A percentile compares a stretch with the other conserved stretches of the same genome.
These are phyloP conservation scores for Pisolithus thermaeus DNA, from an alignment of 1,284 basidiomycete species.

Conservation along the genomic window DNA sequence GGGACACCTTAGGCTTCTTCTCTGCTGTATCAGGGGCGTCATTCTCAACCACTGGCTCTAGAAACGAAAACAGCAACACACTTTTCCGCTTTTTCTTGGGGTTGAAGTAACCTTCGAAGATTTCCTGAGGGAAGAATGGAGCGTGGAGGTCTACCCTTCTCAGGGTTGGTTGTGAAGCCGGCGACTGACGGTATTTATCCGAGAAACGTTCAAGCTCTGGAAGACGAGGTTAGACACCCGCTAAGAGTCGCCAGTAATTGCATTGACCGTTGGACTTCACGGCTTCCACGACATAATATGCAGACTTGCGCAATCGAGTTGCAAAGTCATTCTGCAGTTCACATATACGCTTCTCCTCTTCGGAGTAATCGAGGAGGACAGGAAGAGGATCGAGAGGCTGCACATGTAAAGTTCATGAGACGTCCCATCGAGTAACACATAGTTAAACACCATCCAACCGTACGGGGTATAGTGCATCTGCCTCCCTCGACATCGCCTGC, in stretches of 20 bases:
- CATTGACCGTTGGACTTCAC: slow-evolving; percentile 56
- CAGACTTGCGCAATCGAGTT: slow-evolving; percentile 54
- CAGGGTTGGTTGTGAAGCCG: slow-evolving; percentile 53
- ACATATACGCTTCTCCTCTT: slow-evolving; percentile 58
- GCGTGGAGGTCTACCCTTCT: slow-evolving; percentile 64
- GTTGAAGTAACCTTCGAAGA: slow-evolving; percentile 75
- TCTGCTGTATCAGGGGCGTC: slow-evolving; percentile 22
- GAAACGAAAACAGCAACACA: slow-evolving; percentile 14
- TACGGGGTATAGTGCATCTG: slow-evolving; percentile 72
- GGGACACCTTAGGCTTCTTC: slow-evolving; percentile 34
- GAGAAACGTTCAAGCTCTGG: slow-evolving; percentile 71
- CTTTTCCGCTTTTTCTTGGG: slow-evolving; percentile 61
- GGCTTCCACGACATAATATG: slow-evolving; percentile 69
- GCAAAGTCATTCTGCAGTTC: slow-evolving; percentile 64
- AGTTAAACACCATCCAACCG: slow-evolving; percentile 27
- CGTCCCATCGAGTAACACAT: slow-evolving; percentile 4
- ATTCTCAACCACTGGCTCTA: not conserved
- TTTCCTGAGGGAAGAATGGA: slow-evolving; percentile 70
- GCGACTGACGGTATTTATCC: slow-evolving; percentile 69
- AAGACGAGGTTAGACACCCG: slow-evolving; percentile 1
- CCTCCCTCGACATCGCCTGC: slow-evolving; percentile 67
- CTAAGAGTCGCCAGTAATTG: not conserved
- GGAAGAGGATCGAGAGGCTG: slow-evolving; percentile 58
- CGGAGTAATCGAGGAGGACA: slow-evolving; percentile 54
- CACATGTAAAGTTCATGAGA: slow-evolving; percentile 19